These are phyloP conservation scores for Pyrrhoderma noxium DNA, from an alignment of 1,284 basidiomycete genomes.

Conservation along the genomic window DNA sequence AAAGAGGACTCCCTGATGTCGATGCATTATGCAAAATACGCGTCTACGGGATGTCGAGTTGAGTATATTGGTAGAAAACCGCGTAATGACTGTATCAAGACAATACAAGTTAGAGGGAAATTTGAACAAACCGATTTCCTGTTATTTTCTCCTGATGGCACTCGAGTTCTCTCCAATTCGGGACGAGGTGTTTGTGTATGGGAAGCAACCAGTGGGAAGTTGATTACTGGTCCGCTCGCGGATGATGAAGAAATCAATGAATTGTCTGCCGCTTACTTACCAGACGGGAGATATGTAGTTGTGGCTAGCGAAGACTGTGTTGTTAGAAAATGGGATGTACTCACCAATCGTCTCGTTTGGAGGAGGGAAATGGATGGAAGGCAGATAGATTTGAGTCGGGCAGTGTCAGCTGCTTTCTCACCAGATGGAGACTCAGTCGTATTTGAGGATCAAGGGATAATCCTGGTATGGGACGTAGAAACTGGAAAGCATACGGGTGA, in stretches of 20 bases:
- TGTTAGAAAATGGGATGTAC: too few relatives aligned
- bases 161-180: background rate
- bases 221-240: too few relatives aligned
- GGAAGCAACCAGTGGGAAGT: too few relatives aligned
- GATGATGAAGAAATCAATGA: background rate
- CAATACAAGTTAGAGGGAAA: background rate
- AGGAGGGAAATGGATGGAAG: too few relatives aligned
- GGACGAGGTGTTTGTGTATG: too few relatives aligned
- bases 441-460: background rate
- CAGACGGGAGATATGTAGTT: background rate
- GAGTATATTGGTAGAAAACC: background rate
- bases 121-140: background rate
- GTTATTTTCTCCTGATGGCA: background rate
- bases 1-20: background rate
- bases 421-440: too few relatives aligned
- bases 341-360: too few relatives aligned
- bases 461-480: slow-evolving; percentile 16
- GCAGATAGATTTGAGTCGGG: too few relatives aligned
- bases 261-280: background rate
- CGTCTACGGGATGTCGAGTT: background rate
- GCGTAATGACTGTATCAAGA: background rate
- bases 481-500: background rate
- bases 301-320: background rate
- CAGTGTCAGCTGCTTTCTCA: too few relatives aligned
- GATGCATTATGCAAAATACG: background rate